These are phyloP conservation scores for Trichosporon sp. DNA, from an alignment of 1,284 basidiomycete species.

Conservation along the genomic window DNA sequence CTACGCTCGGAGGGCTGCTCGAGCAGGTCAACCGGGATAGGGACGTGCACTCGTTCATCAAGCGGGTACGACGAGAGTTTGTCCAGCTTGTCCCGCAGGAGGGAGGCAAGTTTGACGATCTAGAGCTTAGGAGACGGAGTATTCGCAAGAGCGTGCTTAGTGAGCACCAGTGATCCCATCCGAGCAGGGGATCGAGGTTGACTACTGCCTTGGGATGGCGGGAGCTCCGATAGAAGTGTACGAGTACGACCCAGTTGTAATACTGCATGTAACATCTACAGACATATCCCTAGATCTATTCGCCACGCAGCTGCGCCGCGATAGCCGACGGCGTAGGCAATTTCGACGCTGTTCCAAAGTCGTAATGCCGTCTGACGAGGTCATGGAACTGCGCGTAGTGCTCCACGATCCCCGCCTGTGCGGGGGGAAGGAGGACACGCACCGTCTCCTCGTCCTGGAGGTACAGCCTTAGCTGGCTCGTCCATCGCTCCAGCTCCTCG, in stretches of 20 bases:
- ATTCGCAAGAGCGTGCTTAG: not conserved
- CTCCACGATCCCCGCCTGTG: slow-evolving; percentile 64
- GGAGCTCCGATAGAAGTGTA: not conserved
- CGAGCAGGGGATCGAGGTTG: not conserved
- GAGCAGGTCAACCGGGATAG: slow-evolving; percentile 40
- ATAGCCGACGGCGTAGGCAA: slow-evolving; percentile 45
- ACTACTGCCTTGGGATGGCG: not conserved
- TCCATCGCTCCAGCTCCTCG: slow-evolving; percentile 56
- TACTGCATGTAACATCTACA: not conserved
- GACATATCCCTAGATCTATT: not conserved
- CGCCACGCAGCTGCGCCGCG: slow-evolving; percentile 12
- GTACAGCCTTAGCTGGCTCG: slow-evolving; percentile 61
- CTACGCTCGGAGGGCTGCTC: slow-evolving; percentile 34
- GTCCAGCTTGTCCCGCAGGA: not conserved
- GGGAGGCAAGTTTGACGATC: not conserved
- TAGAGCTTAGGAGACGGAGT: not conserved
- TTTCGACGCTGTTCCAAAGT: slow-evolving; percentile 45
- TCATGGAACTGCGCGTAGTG: slow-evolving; percentile 65
- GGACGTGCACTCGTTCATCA: slow-evolving; percentile 44
- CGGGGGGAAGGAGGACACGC: slow-evolving; percentile 65
- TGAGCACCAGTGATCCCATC: not conserved
- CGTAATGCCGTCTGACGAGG: slow-evolving; percentile 50
- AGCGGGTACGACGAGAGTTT: slow-evolving; percentile 12
- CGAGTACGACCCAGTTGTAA: not conserved
- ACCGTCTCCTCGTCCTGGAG: slow-evolving; percentile 73